Evolutionary conservation across 331 rosid species (phyloP).

Genomic region (Acacia concinna): DNA sequence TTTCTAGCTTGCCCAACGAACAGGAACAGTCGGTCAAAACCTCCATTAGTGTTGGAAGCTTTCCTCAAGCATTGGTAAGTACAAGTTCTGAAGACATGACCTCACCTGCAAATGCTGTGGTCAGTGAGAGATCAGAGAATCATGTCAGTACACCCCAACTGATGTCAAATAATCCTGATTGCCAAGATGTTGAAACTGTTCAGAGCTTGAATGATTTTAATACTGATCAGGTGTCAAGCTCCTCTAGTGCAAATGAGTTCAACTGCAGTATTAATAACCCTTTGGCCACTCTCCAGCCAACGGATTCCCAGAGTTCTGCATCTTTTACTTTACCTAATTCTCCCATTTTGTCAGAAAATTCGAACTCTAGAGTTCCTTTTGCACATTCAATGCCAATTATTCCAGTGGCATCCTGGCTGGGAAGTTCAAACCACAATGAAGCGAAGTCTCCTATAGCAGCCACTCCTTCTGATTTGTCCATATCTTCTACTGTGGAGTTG

Average conservation of each 20-base stretch:
- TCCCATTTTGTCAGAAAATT: conserved; percentile 85
- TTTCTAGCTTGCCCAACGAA: conserved; percentile 84
- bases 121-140: conserved; percentile 52
- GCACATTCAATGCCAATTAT: conserved; percentile 65
- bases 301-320: conserved; percentile 74
- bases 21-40: conserved; percentile 83
- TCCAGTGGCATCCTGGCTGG: conserved; percentile 90
- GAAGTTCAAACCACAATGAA: conserved; percentile 62
- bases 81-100: conserved; percentile 84
- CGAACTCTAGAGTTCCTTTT: conserved; percentile 57
- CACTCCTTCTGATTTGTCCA: conserved; percentile 71
- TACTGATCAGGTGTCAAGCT: conserved; percentile 68
- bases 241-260: conserved; percentile 68
- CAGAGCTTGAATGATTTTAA: conserved; percentile 65
- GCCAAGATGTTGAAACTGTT: conserved; percentile 50
- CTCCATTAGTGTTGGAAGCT: conserved; percentile 92
- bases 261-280: conserved; percentile 50
- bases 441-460: conserved; percentile 57
- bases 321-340: conserved; percentile 67
- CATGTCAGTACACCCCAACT: conserved; percentile 38
- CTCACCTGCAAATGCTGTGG: conserved; percentile 38
- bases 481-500: conserved; percentile 54
- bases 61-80: conserved; percentile 87
- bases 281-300: conserved; percentile 45
- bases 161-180: conserved; percentile 48